Evolutionary conservation across 805 yeast species (phyloP), one percentile per base, ranked within the genome.

Genomic region (Ogataea wickerhamii): DNA sequence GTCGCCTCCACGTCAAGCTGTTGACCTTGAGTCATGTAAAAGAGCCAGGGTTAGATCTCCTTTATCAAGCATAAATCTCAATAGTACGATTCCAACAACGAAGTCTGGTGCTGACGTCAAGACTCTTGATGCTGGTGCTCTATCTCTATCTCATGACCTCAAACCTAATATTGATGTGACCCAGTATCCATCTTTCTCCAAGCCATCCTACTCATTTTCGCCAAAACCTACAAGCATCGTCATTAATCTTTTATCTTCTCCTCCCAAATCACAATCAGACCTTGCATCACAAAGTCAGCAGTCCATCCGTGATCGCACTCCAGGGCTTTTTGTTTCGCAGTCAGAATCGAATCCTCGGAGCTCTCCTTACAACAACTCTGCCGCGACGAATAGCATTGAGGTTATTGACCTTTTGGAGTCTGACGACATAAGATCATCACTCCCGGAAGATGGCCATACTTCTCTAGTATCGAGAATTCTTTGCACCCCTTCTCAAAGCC

Each of bases 381-480:
- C 13, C 27, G 12, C 35, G 23, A 19, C 31, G 12, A 23, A 28
- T 14, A 22, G 12, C 25, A n/a, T 34, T 14, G 48, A 44, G 17
- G 28, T 41, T 6, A 41, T 44, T 18, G 35, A 44, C 4, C 23
- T 42, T n/a, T 13, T 41, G 20, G 45, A 44, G 3, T 44, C 45
- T 2, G 45, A 41, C 4, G 36, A 25, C n/a, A 40, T 36, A 4
- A 6, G 20, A 6, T 14, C 29, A 6, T 10, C 18, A 13, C 10
- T 24, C n/a, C 18, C 20, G 7, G 29, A 11, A 26, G 8, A 11
- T 11, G 29, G n/a, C 14, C 29, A 26, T 26, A 7, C 7, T 11
- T 26, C 29, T 11, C 7, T 10, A 7, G 8, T 26, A 14, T 6
- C 17, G 7, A 13, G 16, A 12, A 8, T 11, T 13, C 7, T 14